Evolutionary conservation across 495 filamentous ascomycete species (phyloP).

Genomic region (Hypoxylon rickii): DNA sequence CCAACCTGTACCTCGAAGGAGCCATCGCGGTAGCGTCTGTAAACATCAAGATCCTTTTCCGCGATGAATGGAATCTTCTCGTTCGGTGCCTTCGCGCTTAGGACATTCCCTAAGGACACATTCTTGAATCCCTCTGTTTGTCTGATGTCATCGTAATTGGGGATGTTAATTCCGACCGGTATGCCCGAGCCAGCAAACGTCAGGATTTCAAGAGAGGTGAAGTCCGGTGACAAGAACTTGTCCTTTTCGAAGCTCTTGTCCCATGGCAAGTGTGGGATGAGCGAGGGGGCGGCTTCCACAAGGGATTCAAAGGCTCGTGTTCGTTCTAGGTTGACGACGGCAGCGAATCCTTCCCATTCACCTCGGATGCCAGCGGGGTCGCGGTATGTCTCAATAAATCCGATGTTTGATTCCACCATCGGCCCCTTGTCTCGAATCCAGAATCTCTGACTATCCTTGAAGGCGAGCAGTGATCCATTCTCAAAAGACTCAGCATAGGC

Average conservation of each 20-base stretch:
- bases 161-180: constrained; percentile 76
- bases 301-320: constrained; percentile 88
- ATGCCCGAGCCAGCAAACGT: constrained; percentile 75
- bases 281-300: constrained; percentile 75
- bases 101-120: constrained; percentile 86
- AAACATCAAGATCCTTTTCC: constrained; percentile 74
- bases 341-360: constrained; percentile 97
- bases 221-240: constrained; percentile 90
- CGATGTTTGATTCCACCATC: constrained; percentile 86
- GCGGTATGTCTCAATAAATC: constrained; percentile 95
- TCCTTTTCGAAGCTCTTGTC: constrained; percentile 89
- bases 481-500: constrained; percentile 86
- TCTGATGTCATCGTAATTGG: constrained; percentile 94
- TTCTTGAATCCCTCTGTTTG: constrained; percentile 98
- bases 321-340: constrained; percentile 76
- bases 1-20: constrained; percentile 96
- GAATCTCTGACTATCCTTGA: constrained; percentile 86
- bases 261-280: constrained; percentile 92
- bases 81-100: constrained; percentile 85
- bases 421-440: constrained; percentile 95
- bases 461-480: constrained; percentile 80
- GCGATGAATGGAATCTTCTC: constrained; percentile 89
- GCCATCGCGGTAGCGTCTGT: constrained; percentile 74
- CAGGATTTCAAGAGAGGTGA: constrained; percentile 80
- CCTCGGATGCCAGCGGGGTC: constrained; percentile 90